Conservation (phyloP, 106 monocot species). For the Dioscorea alata region DNA sequence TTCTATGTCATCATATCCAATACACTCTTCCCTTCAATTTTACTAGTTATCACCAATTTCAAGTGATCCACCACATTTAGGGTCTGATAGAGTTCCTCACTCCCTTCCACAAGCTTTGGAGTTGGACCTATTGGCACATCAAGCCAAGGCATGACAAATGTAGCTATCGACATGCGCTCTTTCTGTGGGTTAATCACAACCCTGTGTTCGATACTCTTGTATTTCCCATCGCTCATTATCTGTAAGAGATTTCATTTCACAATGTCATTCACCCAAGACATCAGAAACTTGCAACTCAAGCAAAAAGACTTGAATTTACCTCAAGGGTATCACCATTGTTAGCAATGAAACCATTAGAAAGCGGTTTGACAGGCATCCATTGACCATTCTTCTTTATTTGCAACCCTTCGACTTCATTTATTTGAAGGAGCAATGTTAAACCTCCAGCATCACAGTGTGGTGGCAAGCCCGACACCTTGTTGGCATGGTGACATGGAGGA, state of each 20-base stretch:
- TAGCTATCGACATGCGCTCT: conserved; percentile 1
- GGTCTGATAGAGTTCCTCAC: no score
- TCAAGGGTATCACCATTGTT: conserved; percentile 14
- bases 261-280: no score
- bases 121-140: not conserved
- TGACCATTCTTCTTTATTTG: conserved; percentile 7
- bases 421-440: conserved; percentile 8
- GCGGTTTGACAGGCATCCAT: conserved; percentile 5
- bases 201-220: conserved; percentile 7
- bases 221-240: conserved; percentile 12
- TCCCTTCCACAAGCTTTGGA: not conserved
- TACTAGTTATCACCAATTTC: no score
- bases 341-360: conserved; percentile 1
- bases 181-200: conserved; percentile 3
- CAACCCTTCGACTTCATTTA: conserved; percentile 10
- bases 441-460: conserved; percentile 9
- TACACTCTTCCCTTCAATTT: no score
- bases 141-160: not conserved
- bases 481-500: conserved; percentile 9
- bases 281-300: no score
- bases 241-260: not conserved
- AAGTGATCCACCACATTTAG: no score
- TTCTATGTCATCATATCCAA: no score
- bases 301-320: not conserved
- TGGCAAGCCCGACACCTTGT: conserved; percentile 6